A percentile compares a stretch with the other conserved stretches of the same genome.
These are phyloP conservation scores for Termitomyces sp. DNA, from an alignment of 768 basidiomycete genomes.

Conservation along the genomic window DNA sequence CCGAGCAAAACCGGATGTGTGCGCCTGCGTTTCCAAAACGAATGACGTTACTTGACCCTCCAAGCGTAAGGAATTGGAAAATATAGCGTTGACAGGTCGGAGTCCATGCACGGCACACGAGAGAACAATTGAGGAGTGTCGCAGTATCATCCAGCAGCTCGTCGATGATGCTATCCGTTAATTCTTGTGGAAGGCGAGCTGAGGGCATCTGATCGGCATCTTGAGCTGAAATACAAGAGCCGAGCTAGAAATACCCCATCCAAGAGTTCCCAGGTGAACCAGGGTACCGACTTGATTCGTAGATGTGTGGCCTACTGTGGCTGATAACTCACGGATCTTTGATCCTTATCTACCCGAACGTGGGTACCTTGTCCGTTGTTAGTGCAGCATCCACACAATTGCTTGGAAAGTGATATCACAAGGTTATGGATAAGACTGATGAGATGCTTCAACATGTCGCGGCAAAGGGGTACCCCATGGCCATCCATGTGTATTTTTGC, in stretches of 20 bases:
- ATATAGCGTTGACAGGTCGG: neutral
- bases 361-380: neutral
- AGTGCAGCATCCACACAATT: neutral
- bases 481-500: too few relatives aligned
- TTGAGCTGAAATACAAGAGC: neutral
- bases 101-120: constrained; percentile 4
- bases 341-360: neutral
- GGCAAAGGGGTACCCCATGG: neutral
- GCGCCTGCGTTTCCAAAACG: constrained; percentile 1
- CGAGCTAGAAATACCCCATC: too few relatives aligned
- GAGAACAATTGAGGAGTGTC: neutral
- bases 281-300: neutral
- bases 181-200: neutral
- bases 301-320: neutral
- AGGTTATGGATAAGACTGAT: neutral
- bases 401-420: neutral
- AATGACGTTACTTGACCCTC: constrained; percentile 5
- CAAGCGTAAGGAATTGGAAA: constrained; percentile 3
- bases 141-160: neutral
- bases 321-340: too few relatives aligned
- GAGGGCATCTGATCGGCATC: neutral
- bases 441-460: neutral
- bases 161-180: constrained; percentile 1
- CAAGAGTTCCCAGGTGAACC: neutral
- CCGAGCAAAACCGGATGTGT: neutral